Conservation (phyloP, 163 green algal genomes). For the Chlamydomonas reinhardtii region DNA sequence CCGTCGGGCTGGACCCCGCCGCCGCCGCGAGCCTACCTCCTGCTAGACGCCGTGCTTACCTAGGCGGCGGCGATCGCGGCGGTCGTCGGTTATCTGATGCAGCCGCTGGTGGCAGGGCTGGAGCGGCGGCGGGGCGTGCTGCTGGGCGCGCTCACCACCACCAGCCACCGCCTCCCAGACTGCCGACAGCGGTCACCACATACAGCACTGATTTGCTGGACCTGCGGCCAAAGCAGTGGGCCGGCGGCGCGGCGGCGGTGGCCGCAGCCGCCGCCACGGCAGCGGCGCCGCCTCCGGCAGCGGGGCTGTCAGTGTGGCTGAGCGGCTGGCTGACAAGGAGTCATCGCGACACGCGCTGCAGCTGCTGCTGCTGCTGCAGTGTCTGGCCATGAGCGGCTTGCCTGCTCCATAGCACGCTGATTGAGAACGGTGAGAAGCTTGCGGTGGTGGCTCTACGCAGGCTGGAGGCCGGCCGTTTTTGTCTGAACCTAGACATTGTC, state of each 20-base stretch:
- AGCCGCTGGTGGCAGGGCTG: slow-evolving; percentile 45
- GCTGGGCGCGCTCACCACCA: slow-evolving; percentile 38
- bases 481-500: too few species aligned
- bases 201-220: slow-evolving; percentile 60
- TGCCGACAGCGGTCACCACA: not conserved
- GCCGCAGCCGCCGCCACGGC: not conserved
- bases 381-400: slow-evolving; percentile 37
- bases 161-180: slow-evolving; percentile 19
- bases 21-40: slow-evolving; percentile 19
- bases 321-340: slow-evolving; percentile 59
- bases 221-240: slow-evolving; percentile 62
- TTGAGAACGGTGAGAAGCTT: slow-evolving; percentile 65
- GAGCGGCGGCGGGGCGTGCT: slow-evolving; percentile 38
- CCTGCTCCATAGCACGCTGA: slow-evolving; percentile 13
- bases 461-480: too few species aligned
- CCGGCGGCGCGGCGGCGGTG: not conserved
- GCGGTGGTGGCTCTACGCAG: slow-evolving; percentile 43
- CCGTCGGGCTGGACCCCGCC: slow-evolving; percentile 4
- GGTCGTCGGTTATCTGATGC: slow-evolving; percentile 26
- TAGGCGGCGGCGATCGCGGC: slow-evolving; percentile 23
- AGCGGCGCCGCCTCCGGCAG: not conserved
- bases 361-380: slow-evolving; percentile 52
- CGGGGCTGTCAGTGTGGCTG: not conserved
- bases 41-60: slow-evolving; percentile 46
- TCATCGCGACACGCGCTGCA: slow-evolving; percentile 43